Evolutionary conservation across 2,329 filamentous ascomycete genomes (phyloP).

Genomic region (Acrocalymma vagum): DNA sequence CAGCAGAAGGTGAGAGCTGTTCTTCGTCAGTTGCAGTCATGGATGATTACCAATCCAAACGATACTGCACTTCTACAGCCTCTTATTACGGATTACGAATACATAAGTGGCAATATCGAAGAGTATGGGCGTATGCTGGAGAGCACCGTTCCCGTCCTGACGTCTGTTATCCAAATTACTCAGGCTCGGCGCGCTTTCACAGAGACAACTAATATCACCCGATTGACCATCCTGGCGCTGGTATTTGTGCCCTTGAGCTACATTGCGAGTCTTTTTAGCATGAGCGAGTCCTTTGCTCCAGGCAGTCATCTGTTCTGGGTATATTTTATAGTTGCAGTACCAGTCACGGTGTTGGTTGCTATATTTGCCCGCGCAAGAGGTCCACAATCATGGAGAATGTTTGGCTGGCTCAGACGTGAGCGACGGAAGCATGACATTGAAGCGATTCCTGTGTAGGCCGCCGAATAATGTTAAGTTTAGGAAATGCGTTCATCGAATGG

Average conservation of each 20-base stretch:
- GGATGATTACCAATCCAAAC: neutral
- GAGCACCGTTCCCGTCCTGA: conserved; percentile 25
- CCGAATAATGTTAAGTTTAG: too few relatives aligned
- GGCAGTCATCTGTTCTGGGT: conserved; percentile 25
- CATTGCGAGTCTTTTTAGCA: conserved; percentile 30
- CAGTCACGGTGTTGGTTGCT: conserved; percentile 17
- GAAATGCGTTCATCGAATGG: too few relatives aligned
- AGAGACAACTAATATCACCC: conserved; percentile 26
- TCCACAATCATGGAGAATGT: too few relatives aligned
- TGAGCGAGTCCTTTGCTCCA: conserved; percentile 18
- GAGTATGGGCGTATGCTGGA: conserved; percentile 16
- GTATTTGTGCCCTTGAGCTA: conserved; percentile 30
- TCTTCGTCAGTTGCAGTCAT: conserved; percentile 10
- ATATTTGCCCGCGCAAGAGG: conserved; percentile 15
- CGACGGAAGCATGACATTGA: too few relatives aligned
- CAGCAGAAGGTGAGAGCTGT: conserved; percentile 18
- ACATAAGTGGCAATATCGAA: conserved; percentile 12
- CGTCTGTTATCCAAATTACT: conserved; percentile 24
- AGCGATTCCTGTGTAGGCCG: too few relatives aligned
- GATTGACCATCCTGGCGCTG: conserved; percentile 28
- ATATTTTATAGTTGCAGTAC: conserved; percentile 25
- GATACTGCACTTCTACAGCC: neutral
- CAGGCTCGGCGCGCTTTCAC: conserved; percentile 23
- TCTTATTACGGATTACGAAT: conserved; percentile 16
- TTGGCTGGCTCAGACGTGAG: too few relatives aligned